A percentile compares a stretch with the other conserved stretches of the same genome.
Evolutionary conservation across 202 grass and related monocot genomes (phyloP).

Genomic region (Carex arenaria): DNA sequence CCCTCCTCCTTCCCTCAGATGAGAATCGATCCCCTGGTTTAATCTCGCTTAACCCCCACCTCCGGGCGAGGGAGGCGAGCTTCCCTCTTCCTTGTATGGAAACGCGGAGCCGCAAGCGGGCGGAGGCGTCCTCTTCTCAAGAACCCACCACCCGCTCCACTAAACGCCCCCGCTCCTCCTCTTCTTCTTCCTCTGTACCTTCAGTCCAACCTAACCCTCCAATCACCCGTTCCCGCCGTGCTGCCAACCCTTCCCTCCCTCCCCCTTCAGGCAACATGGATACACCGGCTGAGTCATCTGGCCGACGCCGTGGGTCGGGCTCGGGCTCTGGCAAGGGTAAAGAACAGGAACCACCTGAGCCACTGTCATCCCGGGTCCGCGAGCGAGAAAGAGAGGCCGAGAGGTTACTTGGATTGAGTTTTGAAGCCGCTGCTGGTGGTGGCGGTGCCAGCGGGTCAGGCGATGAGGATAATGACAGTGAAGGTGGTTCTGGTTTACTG

Average conservation of each 20-base stretch:
- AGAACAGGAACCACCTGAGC: slow-evolving; percentile 59
- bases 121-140: slow-evolving; percentile 89
- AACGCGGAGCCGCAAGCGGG: slow-evolving; percentile 95
- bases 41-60: slow-evolving; percentile 2
- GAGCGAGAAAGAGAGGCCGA: slow-evolving; percentile 57
- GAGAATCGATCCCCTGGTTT: slow-evolving; percentile 8
- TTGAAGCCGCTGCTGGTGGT: slow-evolving; percentile 27
- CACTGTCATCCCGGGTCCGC: slow-evolving; percentile 23
- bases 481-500: slow-evolving; percentile 46
- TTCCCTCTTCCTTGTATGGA: slow-evolving; percentile 69
- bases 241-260: slow-evolving; percentile 9
- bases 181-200: slow-evolving; percentile 27
- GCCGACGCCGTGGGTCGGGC: slow-evolving; percentile 37
- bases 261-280: slow-evolving; percentile 40
- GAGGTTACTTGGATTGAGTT: slow-evolving; percentile 48
- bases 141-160: slow-evolving; percentile 45
- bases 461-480: slow-evolving; percentile 58
- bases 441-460: slow-evolving; percentile 14
- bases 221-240: slow-evolving; percentile 33
- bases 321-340: slow-evolving; percentile 56
- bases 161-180: slow-evolving; percentile 45
- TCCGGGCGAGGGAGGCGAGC: slow-evolving; percentile 32
- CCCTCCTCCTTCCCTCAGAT: background rate
- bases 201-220: slow-evolving; percentile 4
- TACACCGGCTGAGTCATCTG: slow-evolving; percentile 35